phyloP scores from a whole-genome alignment of 805 yeast genomes.

The Blastobotrys peoriensis region DNA sequence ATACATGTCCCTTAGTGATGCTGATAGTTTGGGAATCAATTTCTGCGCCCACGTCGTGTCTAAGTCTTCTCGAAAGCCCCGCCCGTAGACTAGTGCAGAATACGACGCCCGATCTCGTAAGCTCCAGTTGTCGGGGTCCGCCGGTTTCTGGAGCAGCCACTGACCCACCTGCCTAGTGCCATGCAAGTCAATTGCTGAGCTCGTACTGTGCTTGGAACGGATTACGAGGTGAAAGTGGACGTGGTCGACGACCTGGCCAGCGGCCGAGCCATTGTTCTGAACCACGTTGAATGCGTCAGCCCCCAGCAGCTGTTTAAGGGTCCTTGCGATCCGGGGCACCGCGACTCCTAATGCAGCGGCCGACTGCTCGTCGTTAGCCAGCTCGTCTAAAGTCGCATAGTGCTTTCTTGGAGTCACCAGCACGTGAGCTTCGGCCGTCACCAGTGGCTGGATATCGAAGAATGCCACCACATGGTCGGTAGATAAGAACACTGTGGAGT shows the following conservation, averaged over 20 bases:
- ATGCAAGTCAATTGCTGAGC: slow-evolving; percentile 4
- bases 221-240: slow-evolving; percentile 90
- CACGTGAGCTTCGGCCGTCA: slow-evolving; percentile 30
- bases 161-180: slow-evolving; percentile 7
- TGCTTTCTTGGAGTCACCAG: slow-evolving; percentile 32
- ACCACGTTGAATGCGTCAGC: slow-evolving; percentile 30
- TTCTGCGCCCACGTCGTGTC: slow-evolving; percentile 21
- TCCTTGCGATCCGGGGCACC: slow-evolving; percentile 25
- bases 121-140: background rate
- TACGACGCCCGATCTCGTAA: slow-evolving; percentile 19
- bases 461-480: slow-evolving; percentile 30
- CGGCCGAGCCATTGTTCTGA: slow-evolving; percentile 66
- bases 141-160: slow-evolving; percentile 4
- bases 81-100: slow-evolving; percentile 26
- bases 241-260: slow-evolving; percentile 92
- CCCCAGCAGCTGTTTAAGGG: slow-evolving; percentile 19
- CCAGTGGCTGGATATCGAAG: slow-evolving; percentile 34
- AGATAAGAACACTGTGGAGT: slow-evolving; percentile 23
- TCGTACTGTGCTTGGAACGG: slow-evolving; percentile 31
- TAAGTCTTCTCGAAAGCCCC: slow-evolving; percentile 30
- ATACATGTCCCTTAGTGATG: background rate
- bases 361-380: slow-evolving; percentile 19
- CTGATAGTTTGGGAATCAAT: slow-evolving; percentile 13
- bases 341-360: slow-evolving; percentile 24
- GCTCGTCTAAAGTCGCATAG: slow-evolving; percentile 23